Evolutionary conservation across 257 asterid genomes (phyloP).

Genomic region (Solanum ahanhuiri): DNA sequence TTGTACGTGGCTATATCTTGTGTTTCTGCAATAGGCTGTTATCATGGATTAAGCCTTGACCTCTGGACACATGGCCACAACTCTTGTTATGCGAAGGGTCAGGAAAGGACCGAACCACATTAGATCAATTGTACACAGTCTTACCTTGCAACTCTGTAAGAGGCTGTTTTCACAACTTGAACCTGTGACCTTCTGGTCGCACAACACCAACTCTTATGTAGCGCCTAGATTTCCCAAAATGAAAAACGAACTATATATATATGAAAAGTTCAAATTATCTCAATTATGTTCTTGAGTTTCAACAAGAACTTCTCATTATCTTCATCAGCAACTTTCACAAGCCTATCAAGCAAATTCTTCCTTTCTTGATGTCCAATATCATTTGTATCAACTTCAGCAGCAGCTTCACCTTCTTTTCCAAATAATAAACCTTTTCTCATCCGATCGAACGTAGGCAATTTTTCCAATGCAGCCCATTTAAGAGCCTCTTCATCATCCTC

Average conservation of each 20-base stretch:
- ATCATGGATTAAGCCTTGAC: not conserved
- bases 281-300: constrained; percentile 43
- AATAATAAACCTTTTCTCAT: not conserved
- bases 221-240: no score
- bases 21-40: no score
- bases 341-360: constrained; percentile 39
- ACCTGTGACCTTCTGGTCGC: no score
- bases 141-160: no score
- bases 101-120: not conserved
- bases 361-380: constrained; percentile 9
- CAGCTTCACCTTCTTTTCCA: not conserved
- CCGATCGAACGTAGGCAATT: not conserved
- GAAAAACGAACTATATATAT: not conserved
- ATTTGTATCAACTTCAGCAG: not conserved
- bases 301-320: constrained; percentile 61
- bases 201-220: no score
- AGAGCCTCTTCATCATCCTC: not conserved
- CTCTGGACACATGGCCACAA: not conserved
- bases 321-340: constrained; percentile 47
- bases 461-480: not conserved
- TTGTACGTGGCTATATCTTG: no score
- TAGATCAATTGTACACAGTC: no score
- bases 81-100: not conserved
- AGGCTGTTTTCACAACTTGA: no score
- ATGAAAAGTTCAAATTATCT: not conserved